phyloP scores from a whole-genome alignment of 352 stramenopile genomes.

The Pythium rhizo-oryzae region DNA sequence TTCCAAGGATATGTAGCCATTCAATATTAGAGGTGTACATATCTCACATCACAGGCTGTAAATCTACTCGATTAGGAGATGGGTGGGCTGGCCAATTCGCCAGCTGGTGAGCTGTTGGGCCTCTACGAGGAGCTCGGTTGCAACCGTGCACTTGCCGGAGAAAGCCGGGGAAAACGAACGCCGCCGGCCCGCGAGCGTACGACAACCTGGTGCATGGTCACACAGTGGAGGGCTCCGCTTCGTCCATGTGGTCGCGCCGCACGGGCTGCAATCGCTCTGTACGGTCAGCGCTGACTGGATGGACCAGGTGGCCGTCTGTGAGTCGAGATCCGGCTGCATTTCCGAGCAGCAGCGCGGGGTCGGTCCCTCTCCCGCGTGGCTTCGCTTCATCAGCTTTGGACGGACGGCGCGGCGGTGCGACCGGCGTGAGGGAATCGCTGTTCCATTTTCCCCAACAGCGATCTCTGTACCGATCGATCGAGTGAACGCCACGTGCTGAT shows the following conservation, averaged over 20 bases:
- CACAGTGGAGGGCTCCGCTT: not conserved
- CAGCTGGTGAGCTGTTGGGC: constrained; percentile 9
- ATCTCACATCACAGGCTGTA: not conserved
- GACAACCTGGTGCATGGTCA: not conserved
- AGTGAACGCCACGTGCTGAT: not conserved
- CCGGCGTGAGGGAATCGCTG: not conserved
- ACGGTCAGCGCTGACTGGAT: constrained; percentile 10
- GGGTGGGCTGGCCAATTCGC: not conserved
- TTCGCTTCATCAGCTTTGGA: not conserved
- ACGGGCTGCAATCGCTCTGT: not conserved
- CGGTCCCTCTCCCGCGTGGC: not conserved
- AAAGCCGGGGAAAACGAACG: constrained; percentile 5
- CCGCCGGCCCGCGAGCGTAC: not conserved
- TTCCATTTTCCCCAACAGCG: not conserved
- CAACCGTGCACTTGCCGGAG: not conserved
- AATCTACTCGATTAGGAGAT: constrained; percentile 2
- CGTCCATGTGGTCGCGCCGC: constrained; percentile 2
- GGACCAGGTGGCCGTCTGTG: constrained; percentile 5
- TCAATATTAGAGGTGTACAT: constrained; percentile 19
- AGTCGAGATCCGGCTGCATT: not conserved
- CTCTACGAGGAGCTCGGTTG: constrained; percentile 1
- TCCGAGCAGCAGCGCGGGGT: too few relatives aligned
- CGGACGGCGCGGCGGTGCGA: not conserved
- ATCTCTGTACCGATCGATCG: not conserved
- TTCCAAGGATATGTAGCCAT: constrained; percentile 26